Conservation (phyloP, 1,139 yeast genomes). For the Sugiyamaella grinbergsii region DNA sequence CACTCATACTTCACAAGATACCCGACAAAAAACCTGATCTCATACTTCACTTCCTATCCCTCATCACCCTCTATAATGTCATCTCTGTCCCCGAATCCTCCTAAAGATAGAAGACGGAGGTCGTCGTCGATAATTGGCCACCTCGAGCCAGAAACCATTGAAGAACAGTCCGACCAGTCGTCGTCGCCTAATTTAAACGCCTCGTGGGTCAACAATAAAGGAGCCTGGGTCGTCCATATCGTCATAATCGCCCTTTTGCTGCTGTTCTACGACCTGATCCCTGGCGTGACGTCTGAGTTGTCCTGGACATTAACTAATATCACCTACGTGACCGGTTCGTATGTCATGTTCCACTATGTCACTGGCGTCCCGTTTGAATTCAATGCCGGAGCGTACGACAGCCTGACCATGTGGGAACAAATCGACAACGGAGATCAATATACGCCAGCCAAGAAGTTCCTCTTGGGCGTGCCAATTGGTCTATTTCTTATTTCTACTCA, state of each 20-base stretch:
- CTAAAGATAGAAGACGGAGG: constrained; percentile 46
- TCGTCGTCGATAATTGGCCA: constrained; percentile 72
- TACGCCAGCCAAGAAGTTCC: constrained; percentile 92
- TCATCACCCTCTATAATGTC: no score
- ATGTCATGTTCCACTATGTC: constrained; percentile 93
- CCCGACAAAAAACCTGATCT: no score
- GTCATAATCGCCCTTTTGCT: constrained; percentile 76
- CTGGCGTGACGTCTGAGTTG: constrained; percentile 76
- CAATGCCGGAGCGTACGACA: constrained; percentile 94
- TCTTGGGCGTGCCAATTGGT: constrained; percentile 86
- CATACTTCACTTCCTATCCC: no score
- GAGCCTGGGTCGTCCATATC: constrained; percentile 90
- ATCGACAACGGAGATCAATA: constrained; percentile 96
- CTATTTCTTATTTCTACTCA: constrained; percentile 87
- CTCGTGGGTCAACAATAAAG: constrained; percentile 89
- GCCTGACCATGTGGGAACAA: constrained; percentile 98
- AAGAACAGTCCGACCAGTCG: constrained; percentile 89
- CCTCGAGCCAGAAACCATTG: constrained; percentile 89
- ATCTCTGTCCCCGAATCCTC: constrained; percentile 15
- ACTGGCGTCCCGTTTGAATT: constrained; percentile 98
- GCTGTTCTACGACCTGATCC: constrained; percentile 73
- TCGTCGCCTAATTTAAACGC: constrained; percentile 89
- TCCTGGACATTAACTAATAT: constrained; percentile 93
- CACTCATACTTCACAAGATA: no score
- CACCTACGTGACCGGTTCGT: constrained; percentile 87